Base-by-base conservation (phyloP, 129 eudicot genomes). In the Flaveria robusta region DNA sequence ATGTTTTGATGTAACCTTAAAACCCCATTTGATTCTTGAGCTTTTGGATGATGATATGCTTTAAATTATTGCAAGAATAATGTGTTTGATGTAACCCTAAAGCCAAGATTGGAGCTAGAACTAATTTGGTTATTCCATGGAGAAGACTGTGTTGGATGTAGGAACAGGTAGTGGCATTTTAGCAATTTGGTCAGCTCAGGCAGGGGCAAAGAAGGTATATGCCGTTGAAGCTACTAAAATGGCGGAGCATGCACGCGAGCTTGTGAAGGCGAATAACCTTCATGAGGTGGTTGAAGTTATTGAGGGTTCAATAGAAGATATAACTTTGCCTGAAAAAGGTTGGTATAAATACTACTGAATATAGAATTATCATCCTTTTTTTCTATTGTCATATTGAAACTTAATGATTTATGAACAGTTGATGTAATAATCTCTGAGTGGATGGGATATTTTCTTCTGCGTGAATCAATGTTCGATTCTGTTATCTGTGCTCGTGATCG, bases 391-490 rank as follows among this genome's bases (percentile, higher is more conserved):
- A n/a, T 26, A 45, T 41, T 58, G 19, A 22, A 59, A 78, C 34
- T 0, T 23, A 13, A 54, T 72, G 11, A 11, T 20, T 22, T 3
- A 9, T 56, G 66, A 37, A 74, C 92, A 95, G 99, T 95, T 85
- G 99, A 95, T 88, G 92, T 95, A 22, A 95, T 95, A 45, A 95
- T 95, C 68, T 95, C 99, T 0, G 99, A 95, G 79, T 95, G 99
- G 99, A 95, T 95, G 99, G 97, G 99, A 46, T 91, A 95, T 80
- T 95, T 95, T 85, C 99, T 95, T 83, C 92, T 91, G 43, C 99
- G 99, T 49, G 99, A 95, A 85, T 95, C 99, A 71, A 95, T 91
- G 99, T 87, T 95, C 43, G 99, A 95, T 84, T 91, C 99, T 26
- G 97, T 95, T 22, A 87, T 95, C 24, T 91, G 84, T 77, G 99